phyloP scores from a whole-genome alignment of 495 filamentous ascomycete genomes.

The Daldinia loculata region DNA sequence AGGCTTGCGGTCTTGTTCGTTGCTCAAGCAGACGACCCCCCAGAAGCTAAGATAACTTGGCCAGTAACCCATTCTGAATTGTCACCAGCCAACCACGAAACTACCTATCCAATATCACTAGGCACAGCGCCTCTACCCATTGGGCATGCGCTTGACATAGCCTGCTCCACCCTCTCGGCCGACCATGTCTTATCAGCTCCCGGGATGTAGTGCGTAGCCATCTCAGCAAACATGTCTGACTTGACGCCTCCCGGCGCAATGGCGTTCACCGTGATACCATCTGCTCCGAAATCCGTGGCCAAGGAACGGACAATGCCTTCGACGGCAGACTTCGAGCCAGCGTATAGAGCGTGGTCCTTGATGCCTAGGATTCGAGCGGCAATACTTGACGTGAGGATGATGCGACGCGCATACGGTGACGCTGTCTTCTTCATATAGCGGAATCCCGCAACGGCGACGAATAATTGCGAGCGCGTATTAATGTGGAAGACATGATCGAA shows the following conservation, averaged over 20 bases:
- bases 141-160: slow-evolving; percentile 2
- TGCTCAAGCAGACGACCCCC: slow-evolving; percentile 2
- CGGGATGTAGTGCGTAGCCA: slow-evolving; percentile 18
- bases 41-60: slow-evolving; percentile 9
- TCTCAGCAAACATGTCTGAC: slow-evolving; percentile 20
- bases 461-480: slow-evolving; percentile 16
- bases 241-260: slow-evolving; percentile 21
- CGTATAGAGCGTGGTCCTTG: slow-evolving; percentile 20
- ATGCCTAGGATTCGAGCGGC: slow-evolving; percentile 12
- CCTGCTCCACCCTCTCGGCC: slow-evolving; percentile 6
- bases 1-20: neutral
- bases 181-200: slow-evolving; percentile 16
- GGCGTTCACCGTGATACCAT: slow-evolving; percentile 18
- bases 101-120: slow-evolving; percentile 16
- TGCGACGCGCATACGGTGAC: neutral
- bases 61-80: slow-evolving; percentile 15
- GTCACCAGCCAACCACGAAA: slow-evolving; percentile 10
- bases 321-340: slow-evolving; percentile 13
- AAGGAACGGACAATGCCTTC: slow-evolving; percentile 21
- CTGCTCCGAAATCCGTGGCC: slow-evolving; percentile 16
- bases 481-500: slow-evolving; percentile 25
- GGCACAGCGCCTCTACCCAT: slow-evolving; percentile 8
- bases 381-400: slow-evolving; percentile 22
- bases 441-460: slow-evolving; percentile 15
- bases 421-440: slow-evolving; percentile 9